A percentile compares a stretch with the other conserved stretches of the same genome.
These are phyloP conservation scores for Beta vulgaris DNA, from an alignment of 148 eudicot genomes.

Conservation along the genomic window DNA sequence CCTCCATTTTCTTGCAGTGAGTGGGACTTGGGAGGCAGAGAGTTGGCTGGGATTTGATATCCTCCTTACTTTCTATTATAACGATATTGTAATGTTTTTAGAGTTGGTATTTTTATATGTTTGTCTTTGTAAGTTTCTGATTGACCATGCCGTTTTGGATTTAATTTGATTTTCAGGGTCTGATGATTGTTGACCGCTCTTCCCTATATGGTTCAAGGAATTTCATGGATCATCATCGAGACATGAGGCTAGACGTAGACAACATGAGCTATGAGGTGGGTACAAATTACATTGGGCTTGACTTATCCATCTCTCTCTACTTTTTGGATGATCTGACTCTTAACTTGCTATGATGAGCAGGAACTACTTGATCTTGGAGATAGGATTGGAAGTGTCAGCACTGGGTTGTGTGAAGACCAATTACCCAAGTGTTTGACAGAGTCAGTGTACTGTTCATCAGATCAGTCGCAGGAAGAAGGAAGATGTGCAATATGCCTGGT, in stretches of 20 bases:
- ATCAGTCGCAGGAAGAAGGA: conserved; percentile 56
- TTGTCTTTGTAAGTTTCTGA: not conserved
- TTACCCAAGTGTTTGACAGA: conserved; percentile 58
- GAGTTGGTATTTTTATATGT: not conserved
- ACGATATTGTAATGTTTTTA: not conserved
- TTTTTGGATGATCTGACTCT: not conserved
- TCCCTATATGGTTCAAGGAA: conserved; percentile 53
- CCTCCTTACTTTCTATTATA: not conserved
- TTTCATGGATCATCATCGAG: conserved; percentile 68
- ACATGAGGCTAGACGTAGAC: conserved; percentile 86
- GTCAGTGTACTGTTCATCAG: conserved; percentile 66
- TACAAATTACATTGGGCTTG: not conserved
- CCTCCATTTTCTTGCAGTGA: too few species aligned
- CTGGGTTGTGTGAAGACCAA: conserved; percentile 69
- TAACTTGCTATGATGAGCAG: conserved; percentile 38
- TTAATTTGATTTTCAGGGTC: conserved; percentile 43
- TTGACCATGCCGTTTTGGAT: not conserved
- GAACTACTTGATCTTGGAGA: conserved; percentile 90
- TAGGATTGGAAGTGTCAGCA: conserved; percentile 83
- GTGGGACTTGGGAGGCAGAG: not conserved
- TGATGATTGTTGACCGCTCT: conserved; percentile 56
- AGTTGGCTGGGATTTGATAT: not conserved
- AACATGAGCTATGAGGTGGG: conserved; percentile 54
- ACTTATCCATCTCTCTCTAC: not conserved
- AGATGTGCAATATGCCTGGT: conserved; percentile 91